Evolutionary conservation across 192 early-diverging fungal species (phyloP), one percentile per base, ranked within the genome.

Genomic region (Funneliformis mosseae): DNA sequence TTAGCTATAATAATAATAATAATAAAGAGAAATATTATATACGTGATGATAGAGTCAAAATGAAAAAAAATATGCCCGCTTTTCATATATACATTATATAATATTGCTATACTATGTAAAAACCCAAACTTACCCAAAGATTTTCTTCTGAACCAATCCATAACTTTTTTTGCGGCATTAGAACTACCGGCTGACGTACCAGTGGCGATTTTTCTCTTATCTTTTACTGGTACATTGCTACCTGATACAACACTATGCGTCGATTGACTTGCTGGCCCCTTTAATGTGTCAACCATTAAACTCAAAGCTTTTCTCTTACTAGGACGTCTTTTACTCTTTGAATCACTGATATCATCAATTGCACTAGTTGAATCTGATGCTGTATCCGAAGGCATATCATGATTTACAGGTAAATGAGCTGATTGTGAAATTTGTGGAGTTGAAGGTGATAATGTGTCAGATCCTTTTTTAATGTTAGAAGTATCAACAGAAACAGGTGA

Each of bases 61-160:
- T 4, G 5, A 45, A 9, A 10, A 0, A 6, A 10, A 45, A 45
- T 9, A 45, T 45, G 0, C 18, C 50, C 0, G 14, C 48, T 16
- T 4, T 5, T 21, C 3, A 16, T 21, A 0, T 21, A 55, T 55
- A 21, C 18, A 55, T 21, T 7, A 16, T 16, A 61, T 59, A 42
- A 76, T 59, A 81, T 63, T 8, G 55, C 12, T 55, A 73, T 69
- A 45, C 16, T 63, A 66, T n/a, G 27, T 38, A 23, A 16, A 5
- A 5, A 21, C n/a, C 66, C 6, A 42, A 39, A 25, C 81, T 77
- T 88, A 88, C 89, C 84, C 38, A 84, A 45, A 21, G 88, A 88
- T 59, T 89, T 89, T 81, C 92, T 87, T 61, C 91, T 88, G 45
- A 95, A 88, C 93, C 93, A 95, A 68, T 90, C 91, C 84, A 92